Evolutionary conservation across 495 filamentous ascomycete genomes (phyloP), one percentile per base, ranked within the genome.

Genomic region (Daldinia caldariorum): DNA sequence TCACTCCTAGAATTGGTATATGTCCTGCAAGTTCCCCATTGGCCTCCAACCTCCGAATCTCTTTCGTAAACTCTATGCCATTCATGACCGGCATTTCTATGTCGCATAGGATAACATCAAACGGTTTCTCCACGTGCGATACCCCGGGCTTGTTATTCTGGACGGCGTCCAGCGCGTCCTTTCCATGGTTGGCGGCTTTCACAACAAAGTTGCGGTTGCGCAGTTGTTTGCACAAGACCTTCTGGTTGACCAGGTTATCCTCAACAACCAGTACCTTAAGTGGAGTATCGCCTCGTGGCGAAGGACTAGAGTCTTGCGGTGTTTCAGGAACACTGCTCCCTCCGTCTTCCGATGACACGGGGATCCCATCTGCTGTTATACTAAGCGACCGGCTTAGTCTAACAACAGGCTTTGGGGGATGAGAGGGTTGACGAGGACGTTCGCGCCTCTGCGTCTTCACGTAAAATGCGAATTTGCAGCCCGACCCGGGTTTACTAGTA

Each of bases 81-180:
- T 94, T 89, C 88, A 93, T 93, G 13, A 94, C 79, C 0, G 92
- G 92, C 92, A 94, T 94, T 72, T 94, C 91, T 56, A 92, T 88
- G 71, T 94, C 92, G 90, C 93, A 93, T 3, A 94, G 79, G 18
- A 94, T 85, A 26, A 91, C 84, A 20, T 72, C 86, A 9, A 92
- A 77, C 0, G 75, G 65, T 31, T 29, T 61, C 9, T 31, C 72
- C 5, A 77, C 64, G 4, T 74, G 69, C 20, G 77, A 76, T 10
- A 47, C 50, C 12, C 41, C 38, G 22, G 59, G 50, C 32, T 53
- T 82, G 72, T 34, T 82, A 32, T 58, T 68, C 72, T 59, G 73
- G 16, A 78, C 66, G 65, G 69, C 58, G 26, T 91, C 87, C 6
- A 94, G 80, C n/a, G 89, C 90, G 71, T 94, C 92, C 43, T 85